Percentiles rank a stretch among this genome's conserved stretches.
Conservation (phyloP, 2,329 filamentous ascomycete genomes). For the Talaromyces piceae region DNA sequence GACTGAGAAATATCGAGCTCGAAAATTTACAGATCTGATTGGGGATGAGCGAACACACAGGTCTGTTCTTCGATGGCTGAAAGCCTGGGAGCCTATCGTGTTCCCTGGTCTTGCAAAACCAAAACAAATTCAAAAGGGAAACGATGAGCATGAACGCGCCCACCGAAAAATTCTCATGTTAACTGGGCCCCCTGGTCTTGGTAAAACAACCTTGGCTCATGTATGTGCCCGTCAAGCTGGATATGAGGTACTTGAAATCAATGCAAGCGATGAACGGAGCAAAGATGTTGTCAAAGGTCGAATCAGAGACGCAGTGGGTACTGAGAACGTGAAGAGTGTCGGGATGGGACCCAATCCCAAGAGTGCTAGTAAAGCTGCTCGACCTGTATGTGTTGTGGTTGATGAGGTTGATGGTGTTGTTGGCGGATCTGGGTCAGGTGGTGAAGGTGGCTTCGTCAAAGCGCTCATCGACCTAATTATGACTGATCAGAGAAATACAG, state of each 20-base stretch:
- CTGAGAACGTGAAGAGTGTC: slow-evolving; percentile 77
- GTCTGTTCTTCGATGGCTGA: slow-evolving; percentile 84
- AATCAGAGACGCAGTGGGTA: slow-evolving; percentile 85
- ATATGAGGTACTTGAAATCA: slow-evolving; percentile 95
- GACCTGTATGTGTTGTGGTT: slow-evolving; percentile 85
- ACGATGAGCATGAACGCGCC: slow-evolving; percentile 60
- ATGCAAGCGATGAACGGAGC: slow-evolving; percentile 92
- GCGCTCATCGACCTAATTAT: slow-evolving; percentile 85
- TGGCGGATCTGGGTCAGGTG: slow-evolving; percentile 64
- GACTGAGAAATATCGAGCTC: slow-evolving; percentile 95
- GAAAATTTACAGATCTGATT: slow-evolving; percentile 84
- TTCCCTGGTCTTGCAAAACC: slow-evolving; percentile 68
- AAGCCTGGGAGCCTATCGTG: slow-evolving; percentile 86
- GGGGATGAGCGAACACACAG: slow-evolving; percentile 93
- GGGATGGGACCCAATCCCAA: slow-evolving; percentile 41
- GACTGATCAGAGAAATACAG: slow-evolving; percentile 74
- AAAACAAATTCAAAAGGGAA: slow-evolving; percentile 45
- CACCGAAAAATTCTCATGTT: slow-evolving; percentile 85
- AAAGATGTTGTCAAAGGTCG: slow-evolving; percentile 81
- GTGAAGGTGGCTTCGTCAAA: slow-evolving; percentile 92
- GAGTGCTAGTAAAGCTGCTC: slow-evolving; percentile 62
- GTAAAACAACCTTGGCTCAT: slow-evolving; percentile 93
- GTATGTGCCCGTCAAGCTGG: slow-evolving; percentile 93
- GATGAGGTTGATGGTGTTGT: slow-evolving; percentile 97
- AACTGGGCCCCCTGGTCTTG: slow-evolving; percentile 84